Evolutionary conservation across 352 stramenopile genomes (phyloP).

Genomic region (Thraustotheca clavata): DNA sequence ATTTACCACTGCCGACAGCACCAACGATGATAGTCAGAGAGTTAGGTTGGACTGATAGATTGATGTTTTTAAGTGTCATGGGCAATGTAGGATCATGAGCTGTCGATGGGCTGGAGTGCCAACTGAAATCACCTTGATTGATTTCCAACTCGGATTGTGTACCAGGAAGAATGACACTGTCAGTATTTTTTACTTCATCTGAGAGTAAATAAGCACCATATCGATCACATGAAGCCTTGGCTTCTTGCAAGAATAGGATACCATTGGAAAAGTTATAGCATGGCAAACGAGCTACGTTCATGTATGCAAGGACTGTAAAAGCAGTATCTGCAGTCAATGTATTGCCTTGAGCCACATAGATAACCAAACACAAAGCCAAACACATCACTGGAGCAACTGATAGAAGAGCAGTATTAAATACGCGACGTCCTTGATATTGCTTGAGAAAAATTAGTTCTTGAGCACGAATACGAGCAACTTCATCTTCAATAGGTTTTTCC

Average conservation of each 20-base stretch:
- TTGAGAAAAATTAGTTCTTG: conserved; percentile 43
- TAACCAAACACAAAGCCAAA: conserved; percentile 33
- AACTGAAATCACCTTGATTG: conserved; percentile 28
- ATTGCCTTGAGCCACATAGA: conserved; percentile 49
- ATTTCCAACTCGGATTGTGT: conserved; percentile 23
- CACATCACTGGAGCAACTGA: conserved; percentile 42
- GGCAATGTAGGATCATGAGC: conserved; percentile 20
- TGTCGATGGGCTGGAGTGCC: conserved; percentile 1
- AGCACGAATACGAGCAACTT: conserved; percentile 38
- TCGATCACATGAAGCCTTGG: conserved; percentile 28
- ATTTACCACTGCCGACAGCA: conserved; percentile 53
- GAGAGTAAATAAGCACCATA: conserved; percentile 33
- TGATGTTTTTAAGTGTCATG: conserved; percentile 45
- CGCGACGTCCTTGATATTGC: conserved; percentile 49
- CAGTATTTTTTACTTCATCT: conserved; percentile 27
- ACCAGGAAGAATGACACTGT: not conserved
- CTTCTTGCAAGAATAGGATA: conserved; percentile 39
- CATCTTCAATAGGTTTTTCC: conserved; percentile 46
- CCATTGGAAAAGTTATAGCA: conserved; percentile 48
- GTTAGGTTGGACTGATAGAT: conserved; percentile 53
- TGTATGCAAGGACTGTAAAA: conserved; percentile 44
- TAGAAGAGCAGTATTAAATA: conserved; percentile 52
- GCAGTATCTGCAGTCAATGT: conserved; percentile 45
- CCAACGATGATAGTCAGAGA: conserved; percentile 56
- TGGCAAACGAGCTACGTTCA: conserved; percentile 43